phyloP scores from a whole-genome alignment of 2,329 filamentous ascomycete species.

The Fusarium fracticaudum region DNA sequence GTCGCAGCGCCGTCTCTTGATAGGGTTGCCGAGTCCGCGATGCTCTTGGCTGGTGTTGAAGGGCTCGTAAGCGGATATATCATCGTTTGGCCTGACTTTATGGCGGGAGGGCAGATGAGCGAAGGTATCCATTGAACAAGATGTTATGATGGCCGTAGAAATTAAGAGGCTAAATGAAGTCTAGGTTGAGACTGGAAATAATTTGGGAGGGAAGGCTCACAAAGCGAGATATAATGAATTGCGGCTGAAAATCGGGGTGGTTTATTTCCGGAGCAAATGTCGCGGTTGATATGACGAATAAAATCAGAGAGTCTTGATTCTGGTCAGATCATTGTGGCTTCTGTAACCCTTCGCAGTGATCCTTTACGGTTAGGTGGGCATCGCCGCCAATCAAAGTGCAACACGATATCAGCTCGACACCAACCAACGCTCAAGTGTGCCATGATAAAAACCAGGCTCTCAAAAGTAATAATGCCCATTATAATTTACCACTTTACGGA shows the following conservation, averaged over 20 bases:
- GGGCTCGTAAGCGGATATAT: not conserved
- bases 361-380: not conserved
- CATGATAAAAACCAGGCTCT: not conserved
- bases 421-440: not conserved
- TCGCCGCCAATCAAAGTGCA: not conserved
- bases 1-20: not conserved
- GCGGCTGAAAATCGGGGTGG: accelerated
- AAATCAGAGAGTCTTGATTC: accelerated
- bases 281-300: accelerated
- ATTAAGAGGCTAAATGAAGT: accelerated
- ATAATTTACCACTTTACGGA: too few relatives aligned
- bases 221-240: too few relatives aligned
- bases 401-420: not conserved
- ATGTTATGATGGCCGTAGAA: accelerated
- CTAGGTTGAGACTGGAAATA: accelerated
- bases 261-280: not conserved
- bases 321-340: not conserved
- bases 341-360: not conserved
- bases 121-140: accelerated
- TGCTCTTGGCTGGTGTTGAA: not conserved
- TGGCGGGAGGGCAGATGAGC: not conserved
- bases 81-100: not conserved
- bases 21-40: not conserved
- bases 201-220: accelerated
- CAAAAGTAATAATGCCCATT: not conserved